Conservation (phyloP, 2,329 filamentous ascomycete genomes). For the Claviceps africana region DNA sequence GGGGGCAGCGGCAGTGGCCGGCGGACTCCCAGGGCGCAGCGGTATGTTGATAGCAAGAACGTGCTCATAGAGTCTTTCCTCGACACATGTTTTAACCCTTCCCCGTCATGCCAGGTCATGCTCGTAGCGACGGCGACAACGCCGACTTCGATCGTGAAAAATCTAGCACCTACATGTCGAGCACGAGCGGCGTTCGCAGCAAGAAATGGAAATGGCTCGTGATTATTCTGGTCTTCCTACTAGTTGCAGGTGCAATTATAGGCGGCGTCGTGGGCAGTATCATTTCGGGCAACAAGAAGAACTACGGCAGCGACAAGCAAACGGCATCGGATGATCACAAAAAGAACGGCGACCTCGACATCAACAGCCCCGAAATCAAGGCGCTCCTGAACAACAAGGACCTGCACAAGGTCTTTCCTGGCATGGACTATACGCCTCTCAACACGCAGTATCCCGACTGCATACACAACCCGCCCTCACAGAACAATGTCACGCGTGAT, state of each 20-base stretch:
- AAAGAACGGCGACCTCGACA: constrained; percentile 55
- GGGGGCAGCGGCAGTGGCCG: constrained; percentile 16
- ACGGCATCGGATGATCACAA: constrained; percentile 46
- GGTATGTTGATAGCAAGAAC: constrained; percentile 6
- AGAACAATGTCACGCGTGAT: constrained; percentile 90
- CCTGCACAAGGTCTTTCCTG: constrained; percentile 86
- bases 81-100: background rate
- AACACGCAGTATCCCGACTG: constrained; percentile 85
- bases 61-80: background rate
- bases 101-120: background rate
- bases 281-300: constrained; percentile 39
- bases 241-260: constrained; percentile 58
- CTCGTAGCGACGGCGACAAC: background rate
- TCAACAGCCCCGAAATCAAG: constrained; percentile 68
- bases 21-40: constrained; percentile 15
- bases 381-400: constrained; percentile 63
- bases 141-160: constrained; percentile 9
- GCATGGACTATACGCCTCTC: constrained; percentile 88
- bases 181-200: constrained; percentile 37
- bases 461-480: constrained; percentile 59
- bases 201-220: constrained; percentile 61
- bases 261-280: constrained; percentile 64
- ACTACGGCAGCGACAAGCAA: constrained; percentile 15
- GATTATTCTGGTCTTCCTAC: constrained; percentile 44
- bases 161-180: constrained; percentile 6